These are phyloP conservation scores for Aspergillus bertholletiae DNA, from an alignment of 495 filamentous ascomycete species.

Conservation along the genomic window DNA sequence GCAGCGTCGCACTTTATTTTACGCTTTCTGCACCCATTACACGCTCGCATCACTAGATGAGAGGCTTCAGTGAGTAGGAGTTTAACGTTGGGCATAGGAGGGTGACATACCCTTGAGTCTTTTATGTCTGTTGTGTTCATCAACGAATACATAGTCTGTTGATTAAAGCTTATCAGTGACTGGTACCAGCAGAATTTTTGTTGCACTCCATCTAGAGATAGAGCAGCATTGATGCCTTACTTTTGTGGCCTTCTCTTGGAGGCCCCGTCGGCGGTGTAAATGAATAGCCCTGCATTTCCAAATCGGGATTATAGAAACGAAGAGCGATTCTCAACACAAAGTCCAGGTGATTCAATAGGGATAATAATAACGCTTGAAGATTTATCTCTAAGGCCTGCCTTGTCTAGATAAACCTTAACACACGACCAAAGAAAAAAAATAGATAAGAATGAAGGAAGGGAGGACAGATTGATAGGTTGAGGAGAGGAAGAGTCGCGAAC, in stretches of 20 bases:
- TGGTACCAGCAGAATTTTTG: neutral
- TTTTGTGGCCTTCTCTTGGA: conserved; percentile 45
- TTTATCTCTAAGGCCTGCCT: conserved; percentile 14
- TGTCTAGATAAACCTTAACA: conserved; percentile 1
- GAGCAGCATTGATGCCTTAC: conserved; percentile 18
- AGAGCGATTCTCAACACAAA: neutral
- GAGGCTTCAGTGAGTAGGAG: neutral
- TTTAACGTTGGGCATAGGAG: neutral
- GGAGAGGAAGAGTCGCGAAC: neutral
- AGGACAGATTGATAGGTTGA: neutral
- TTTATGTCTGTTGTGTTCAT: conserved; percentile 98
- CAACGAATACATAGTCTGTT: conserved; percentile 97
- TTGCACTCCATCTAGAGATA: neutral
- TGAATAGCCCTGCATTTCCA: conserved; percentile 44
- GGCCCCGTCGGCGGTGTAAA: conserved; percentile 45
- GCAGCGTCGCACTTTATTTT: conserved; percentile 95
- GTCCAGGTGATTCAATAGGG: neutral
- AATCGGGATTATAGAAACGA: neutral
- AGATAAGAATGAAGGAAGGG: neutral
- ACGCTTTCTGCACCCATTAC: conserved; percentile 85
- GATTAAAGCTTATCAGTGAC: conserved; percentile 6
- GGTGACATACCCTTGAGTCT: conserved; percentile 76
- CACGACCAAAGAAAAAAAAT: too few relatives aligned
- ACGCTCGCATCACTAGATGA: conserved; percentile 88
- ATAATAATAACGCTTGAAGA: neutral